Evolutionary conservation across 192 early-diverging fungal species (phyloP), one percentile per base, ranked within the genome.

Genomic region (Podila epigama): DNA sequence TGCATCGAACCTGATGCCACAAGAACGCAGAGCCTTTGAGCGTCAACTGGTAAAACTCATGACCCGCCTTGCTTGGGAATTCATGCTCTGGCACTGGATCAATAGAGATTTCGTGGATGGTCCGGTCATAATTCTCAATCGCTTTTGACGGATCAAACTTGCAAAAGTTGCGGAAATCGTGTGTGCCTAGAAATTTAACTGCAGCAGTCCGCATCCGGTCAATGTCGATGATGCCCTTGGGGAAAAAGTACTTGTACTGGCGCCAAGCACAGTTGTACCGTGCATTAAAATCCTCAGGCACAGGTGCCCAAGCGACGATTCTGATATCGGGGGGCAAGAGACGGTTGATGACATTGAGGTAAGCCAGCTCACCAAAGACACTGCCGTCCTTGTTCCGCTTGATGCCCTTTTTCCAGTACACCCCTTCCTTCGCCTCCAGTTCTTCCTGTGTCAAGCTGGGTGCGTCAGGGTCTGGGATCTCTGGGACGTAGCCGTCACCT

Each of bases 1-100:
- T 97, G 81, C 92, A 96, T 22, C 97, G 91, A 52, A 99, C 96
- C 81, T 98, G 97, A 81, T 99, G 97, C 96, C 95, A 99, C 58
- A 98, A 81, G 63, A 98, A 99, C 25, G 95, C 94, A 6, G 92
- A 91, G 29, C 96, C 96, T 20, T 83, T 86, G 33, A 99, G 86
- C 57, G 90, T 88, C 59, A 96, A 83, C 44, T 88, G 85, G 58
- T 89, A 90, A 64, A 92, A 89, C 18, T 87, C 73, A 2, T 66
- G 66, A 40, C 73, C 48, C 13, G 22, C 33, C 9, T 39, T 62
- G n/a, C 11, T 27, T 0, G 73, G 44, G 29, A 77, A 77, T 25
- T 69, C 51, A 32, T 75, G 63, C 51, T 69, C 66, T 2, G 66
- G 68, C 35, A 66, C 60, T 27, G 63, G 28, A 4, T 67, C 66